Evolutionary conservation across 768 basidiomycete genomes (phyloP).

Genomic region (Boletus vermiculosoides): DNA sequence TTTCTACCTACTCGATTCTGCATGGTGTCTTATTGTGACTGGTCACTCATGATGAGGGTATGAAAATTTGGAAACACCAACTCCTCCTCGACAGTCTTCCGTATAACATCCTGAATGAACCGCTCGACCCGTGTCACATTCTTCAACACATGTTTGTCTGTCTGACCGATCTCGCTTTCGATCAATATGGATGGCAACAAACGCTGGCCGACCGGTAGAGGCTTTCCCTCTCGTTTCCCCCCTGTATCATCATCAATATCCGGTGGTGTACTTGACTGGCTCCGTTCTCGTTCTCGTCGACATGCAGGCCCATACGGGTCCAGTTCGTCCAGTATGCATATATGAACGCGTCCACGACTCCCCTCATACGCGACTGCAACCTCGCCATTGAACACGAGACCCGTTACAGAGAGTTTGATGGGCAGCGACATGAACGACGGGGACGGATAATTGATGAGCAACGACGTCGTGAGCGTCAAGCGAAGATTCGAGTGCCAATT

Average conservation of each 20-base stretch:
- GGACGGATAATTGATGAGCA: constrained; percentile 96
- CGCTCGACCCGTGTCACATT: constrained; percentile 94
- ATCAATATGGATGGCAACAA: constrained; percentile 85
- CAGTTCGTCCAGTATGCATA: constrained; percentile 85
- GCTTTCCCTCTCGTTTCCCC: constrained; percentile 53
- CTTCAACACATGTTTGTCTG: constrained; percentile 92
- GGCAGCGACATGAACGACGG: constrained; percentile 96
- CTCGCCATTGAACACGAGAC: constrained; percentile 83
- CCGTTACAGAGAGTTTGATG: constrained; percentile 89
- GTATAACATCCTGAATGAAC: constrained; percentile 93
- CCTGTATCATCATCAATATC: constrained; percentile 61
- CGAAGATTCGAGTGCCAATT: constrained; percentile 87
- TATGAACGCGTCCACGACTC: constrained; percentile 72
- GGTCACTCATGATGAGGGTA: constrained; percentile 60
- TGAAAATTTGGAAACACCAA: constrained; percentile 96
- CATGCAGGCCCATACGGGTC: constrained; percentile 80
- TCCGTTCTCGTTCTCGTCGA: constrained; percentile 51
- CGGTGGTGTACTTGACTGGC: constrained; percentile 51
- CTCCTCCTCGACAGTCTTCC: constrained; percentile 94
- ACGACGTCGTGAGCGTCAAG: constrained; percentile 85
- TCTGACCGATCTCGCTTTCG: constrained; percentile 95
- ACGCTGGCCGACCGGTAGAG: constrained; percentile 76
- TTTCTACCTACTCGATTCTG: constrained; percentile 1
- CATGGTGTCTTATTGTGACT: constrained; percentile 9
- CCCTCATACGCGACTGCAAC: constrained; percentile 92